Conservation (phyloP, 139 green algal species). For the Chlamydomonas eustigma region DNA sequence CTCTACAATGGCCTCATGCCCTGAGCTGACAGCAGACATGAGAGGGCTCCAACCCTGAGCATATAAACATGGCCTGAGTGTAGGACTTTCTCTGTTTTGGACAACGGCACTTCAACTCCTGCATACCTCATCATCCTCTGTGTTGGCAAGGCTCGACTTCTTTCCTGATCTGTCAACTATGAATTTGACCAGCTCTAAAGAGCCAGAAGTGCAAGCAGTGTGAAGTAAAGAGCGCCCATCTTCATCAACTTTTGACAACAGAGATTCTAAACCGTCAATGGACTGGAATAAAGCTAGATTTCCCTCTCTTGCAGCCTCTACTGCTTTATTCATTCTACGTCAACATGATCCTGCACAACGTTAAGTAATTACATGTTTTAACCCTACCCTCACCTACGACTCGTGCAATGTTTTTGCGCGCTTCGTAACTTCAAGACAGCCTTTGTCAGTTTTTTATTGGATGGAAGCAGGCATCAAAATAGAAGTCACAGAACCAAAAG, state of each 20-base stretch:
- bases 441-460: too few relatives aligned
- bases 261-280: not conserved
- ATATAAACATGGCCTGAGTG: not conserved
- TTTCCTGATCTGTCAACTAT: constrained; percentile 35
- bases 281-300: not conserved
- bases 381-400: too few relatives aligned
- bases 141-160: constrained; percentile 20
- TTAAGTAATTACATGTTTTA: too few relatives aligned
- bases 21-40: constrained; percentile 54
- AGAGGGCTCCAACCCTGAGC: constrained; percentile 67
- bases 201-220: constrained; percentile 11
- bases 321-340: not conserved
- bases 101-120: not conserved
- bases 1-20: constrained; percentile 41
- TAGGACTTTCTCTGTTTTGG: not conserved
- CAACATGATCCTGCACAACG: too few relatives aligned
- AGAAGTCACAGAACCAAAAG: too few relatives aligned
- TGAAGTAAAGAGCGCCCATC: constrained; percentile 66
- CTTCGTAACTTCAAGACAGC: too few relatives aligned
- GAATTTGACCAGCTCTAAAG: constrained; percentile 43
- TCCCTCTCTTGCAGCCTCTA: constrained; percentile 3
- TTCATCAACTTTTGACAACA: constrained; percentile 45
- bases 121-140: constrained; percentile 62
- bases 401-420: too few relatives aligned
- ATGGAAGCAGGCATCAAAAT: too few relatives aligned